Evolutionary conservation across 148 eudicot species (phyloP).

Genomic region (Cornus controversa): DNA sequence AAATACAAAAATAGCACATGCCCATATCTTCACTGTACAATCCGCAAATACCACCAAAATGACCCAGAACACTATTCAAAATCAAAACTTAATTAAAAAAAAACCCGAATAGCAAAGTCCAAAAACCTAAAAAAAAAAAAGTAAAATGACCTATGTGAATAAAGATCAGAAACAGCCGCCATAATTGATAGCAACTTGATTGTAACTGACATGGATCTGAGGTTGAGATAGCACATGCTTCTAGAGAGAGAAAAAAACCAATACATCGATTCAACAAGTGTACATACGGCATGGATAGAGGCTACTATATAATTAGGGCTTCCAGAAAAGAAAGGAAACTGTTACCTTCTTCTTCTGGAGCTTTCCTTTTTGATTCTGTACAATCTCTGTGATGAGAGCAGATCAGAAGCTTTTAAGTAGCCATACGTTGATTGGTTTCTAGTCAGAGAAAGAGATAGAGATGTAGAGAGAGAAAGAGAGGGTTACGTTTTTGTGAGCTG

Average conservation of each 20-base stretch:
- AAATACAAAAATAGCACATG: not conserved
- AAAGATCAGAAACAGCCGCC: conserved; percentile 4
- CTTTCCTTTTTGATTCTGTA: conserved; percentile 8
- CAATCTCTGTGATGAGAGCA: not conserved
- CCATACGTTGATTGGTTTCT: not conserved
- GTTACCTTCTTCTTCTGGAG: conserved; percentile 1
- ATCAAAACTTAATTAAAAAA: not conserved
- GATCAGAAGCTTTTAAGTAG: conserved; percentile 1
- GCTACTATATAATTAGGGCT: conserved; percentile 14
- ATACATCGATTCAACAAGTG: not conserved
- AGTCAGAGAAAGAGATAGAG: conserved; percentile 5
- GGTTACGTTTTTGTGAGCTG: not conserved
- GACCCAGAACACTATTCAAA: not conserved
- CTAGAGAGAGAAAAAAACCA: not conserved
- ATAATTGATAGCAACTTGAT: conserved; percentile 2
- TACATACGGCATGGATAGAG: not conserved
- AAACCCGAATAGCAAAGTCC: not conserved
- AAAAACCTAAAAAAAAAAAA: conserved; percentile 2
- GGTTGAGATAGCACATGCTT: not conserved
- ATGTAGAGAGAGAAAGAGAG: not conserved
- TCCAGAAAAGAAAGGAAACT: not conserved
- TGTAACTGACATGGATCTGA: conserved; percentile 10
- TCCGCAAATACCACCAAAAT: not conserved
- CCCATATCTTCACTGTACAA: not conserved
- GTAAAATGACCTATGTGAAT: not conserved